Percentiles rank a stretch among this genome's conserved stretches.
These are phyloP conservation scores for Cucurbita ficifolia DNA, from an alignment of 306 rosid genomes.

Conservation along the genomic window DNA sequence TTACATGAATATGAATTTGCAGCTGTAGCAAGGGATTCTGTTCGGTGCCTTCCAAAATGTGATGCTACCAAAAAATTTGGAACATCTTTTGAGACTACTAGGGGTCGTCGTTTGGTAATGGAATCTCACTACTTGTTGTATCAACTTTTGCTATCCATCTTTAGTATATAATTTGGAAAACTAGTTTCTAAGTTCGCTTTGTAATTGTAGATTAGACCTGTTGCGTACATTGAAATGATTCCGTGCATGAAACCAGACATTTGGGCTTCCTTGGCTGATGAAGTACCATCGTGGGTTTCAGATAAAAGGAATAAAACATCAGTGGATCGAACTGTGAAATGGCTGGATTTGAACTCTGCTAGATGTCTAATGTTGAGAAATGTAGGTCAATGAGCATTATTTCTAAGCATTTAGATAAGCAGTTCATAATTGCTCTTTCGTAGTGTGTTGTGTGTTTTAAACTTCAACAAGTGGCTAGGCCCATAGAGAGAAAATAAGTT, in stretches of 20 bases:
- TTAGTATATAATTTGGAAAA: background rate
- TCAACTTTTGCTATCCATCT: background rate
- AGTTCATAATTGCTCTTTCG: background rate
- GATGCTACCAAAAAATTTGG: slow-evolving; percentile 45
- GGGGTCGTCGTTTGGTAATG: slow-evolving; percentile 70
- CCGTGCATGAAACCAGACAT: slow-evolving; percentile 56
- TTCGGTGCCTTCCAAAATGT: slow-evolving; percentile 58
- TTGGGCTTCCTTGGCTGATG: slow-evolving; percentile 89
- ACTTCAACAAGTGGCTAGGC: background rate
- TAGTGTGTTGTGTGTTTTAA: background rate
- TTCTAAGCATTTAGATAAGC: background rate
- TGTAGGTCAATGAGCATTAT: background rate
- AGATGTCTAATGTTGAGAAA: background rate
- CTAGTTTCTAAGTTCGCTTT: background rate
- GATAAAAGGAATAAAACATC: slow-evolving; percentile 69
- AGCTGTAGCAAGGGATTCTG: slow-evolving; percentile 64
- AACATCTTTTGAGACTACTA: slow-evolving; percentile 75
- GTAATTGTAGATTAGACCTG: slow-evolving; percentile 59
- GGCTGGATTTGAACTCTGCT: slow-evolving; percentile 30
- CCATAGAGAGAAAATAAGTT: background rate
- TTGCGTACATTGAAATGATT: slow-evolving; percentile 60
- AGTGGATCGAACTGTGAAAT: slow-evolving; percentile 73
- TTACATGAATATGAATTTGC: slow-evolving; percentile 45
- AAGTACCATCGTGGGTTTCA: slow-evolving; percentile 83
- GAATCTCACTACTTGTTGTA: background rate